Base-by-base conservation (phyloP, 345 rosid genomes). In the Salix suchowensis region DNA sequence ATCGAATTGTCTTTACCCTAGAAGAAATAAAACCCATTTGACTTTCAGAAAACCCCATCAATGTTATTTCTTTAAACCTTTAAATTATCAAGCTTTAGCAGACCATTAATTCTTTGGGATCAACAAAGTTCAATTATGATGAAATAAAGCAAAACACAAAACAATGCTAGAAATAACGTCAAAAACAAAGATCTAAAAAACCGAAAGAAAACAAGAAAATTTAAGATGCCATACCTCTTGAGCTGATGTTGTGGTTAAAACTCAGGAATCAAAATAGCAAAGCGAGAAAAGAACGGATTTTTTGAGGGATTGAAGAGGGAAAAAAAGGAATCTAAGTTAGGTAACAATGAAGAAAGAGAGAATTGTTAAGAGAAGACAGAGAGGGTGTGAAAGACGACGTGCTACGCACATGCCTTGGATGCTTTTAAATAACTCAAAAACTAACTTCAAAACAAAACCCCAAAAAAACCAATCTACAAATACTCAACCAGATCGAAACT, bases 301-400 rank as follows among this genome's bases (percentile, higher is more conserved):
- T 24, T 21, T 21, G 76, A 62, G 84, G 50, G 73, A 65, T n/a
- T 19, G 65, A 23, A 36, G 26, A 44, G 68, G 26, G 7, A 44
- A 65, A 74, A 74, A 34, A 80, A 76, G 70, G 79, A 70, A 82
- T 75, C 74, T 34, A 46, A 75, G 83, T 67, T 82, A 37, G 86
- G 86, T 77, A 28, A 28, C 30, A 28, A 28, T 28, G 30, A 28
- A 1, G 30, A 28, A 28, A 28, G 30, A 28, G 30, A 28, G 1
- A 28, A 28, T 28, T 28, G 30, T 24, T 24, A 24, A 24, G 24
- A 24, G 24, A 24, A 24, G 24, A 24, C 24, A 24, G 24, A 24
- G 24, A 24, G 24, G 24, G 24, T 24, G 24, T 24, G 24, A 24
- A 24, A 24, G 24, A 24, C 24, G 24, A 24, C 24, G 24, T 24